Evolutionary conservation across 2,329 filamentous ascomycete species (phyloP), one percentile per base, ranked within the genome.

Genomic region (Alternaria viburni): DNA sequence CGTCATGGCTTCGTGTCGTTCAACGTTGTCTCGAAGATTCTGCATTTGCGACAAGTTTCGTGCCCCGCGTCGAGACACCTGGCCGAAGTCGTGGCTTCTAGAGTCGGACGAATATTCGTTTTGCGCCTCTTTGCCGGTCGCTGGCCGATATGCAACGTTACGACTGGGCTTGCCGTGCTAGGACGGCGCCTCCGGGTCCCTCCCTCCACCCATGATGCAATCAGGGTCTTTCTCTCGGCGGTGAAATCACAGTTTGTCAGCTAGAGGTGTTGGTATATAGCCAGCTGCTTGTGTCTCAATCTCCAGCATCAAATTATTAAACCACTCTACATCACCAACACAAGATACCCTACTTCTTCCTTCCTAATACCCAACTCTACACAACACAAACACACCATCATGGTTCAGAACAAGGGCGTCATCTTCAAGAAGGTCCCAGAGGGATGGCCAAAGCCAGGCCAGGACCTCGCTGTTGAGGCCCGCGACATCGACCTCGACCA

Each of bases 331-430:
- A 45, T 25, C 13, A 30, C 43, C 25, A 23, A 36, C 44, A 21
- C 54, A 15, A 32, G 23, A 60, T 57, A 65, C 56, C 54, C 59
- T 25, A 17, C 51, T 23, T n/a, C 17, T 25, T 56, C 11, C n/a
- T 28, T 15, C 23, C 26, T 26, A 19, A 30, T 13, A 51, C 49
- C 17, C 51, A 52, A 45, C 17, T 50, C 49, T 26, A 41, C 26
- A 52, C 15, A 47, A 15, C 46, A 67, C 55, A 67, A 36, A 57
- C 43, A 54, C 55, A 64, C 32, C 69, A 81, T 44, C 43, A 86
- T 86, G 84, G 83, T 84, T 69, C 83, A 87, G 65, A 96, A 94
- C 88, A 93, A 93, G 83, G 87, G 85, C 43, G 81, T 96, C 73
- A 84, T 93, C 79, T 95, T 90, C 86, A 92, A 90, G 76, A 83